A percentile compares a stretch with the other conserved stretches of the same genome.
Evolutionary conservation across 2,329 filamentous ascomycete genomes (phyloP).

Genomic region (Colletotrichum australisinense): DNA sequence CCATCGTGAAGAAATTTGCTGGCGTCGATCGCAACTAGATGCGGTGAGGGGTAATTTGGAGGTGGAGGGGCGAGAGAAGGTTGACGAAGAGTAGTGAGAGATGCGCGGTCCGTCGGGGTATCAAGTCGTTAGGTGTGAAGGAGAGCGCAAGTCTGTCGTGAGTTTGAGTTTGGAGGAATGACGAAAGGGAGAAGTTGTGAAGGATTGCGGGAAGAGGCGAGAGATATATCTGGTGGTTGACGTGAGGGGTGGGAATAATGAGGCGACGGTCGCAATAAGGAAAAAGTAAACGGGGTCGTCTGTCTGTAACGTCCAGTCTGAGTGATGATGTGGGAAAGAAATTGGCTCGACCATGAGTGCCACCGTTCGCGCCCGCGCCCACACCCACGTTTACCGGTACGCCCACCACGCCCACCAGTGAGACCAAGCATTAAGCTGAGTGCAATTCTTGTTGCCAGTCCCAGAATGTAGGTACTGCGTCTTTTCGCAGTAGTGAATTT

Average conservation of each 20-base stretch:
- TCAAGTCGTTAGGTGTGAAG: conserved; percentile 28
- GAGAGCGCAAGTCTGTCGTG: not conserved
- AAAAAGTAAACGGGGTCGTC: conserved; percentile 28
- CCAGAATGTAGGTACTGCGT: no score
- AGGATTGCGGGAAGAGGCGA: not conserved
- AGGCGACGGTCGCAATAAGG: conserved; percentile 33
- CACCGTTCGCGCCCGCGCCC: not conserved
- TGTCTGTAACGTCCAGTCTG: conserved; percentile 30
- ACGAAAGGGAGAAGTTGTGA: not conserved
- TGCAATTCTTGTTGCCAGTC: not conserved
- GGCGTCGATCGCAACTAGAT: conserved; percentile 21
- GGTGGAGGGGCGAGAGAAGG: not conserved
- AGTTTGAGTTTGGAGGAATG: not conserved
- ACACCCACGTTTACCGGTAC: no score
- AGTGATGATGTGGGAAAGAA: conserved; percentile 30
- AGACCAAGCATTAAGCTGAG: not conserved
- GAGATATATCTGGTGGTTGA: conserved; percentile 27
- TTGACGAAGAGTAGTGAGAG: not conserved
- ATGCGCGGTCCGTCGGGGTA: conserved; percentile 30
- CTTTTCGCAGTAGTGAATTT: not conserved
- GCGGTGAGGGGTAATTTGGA: conserved; percentile 20
- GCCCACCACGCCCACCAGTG: no score
- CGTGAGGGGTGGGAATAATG: not conserved
- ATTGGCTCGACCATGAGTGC: conserved; percentile 29
- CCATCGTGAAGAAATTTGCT: conserved; percentile 63